Evolutionary conservation across 371 early-diverging fungal genomes (phyloP).

Genomic region (Mortierella sp.): DNA sequence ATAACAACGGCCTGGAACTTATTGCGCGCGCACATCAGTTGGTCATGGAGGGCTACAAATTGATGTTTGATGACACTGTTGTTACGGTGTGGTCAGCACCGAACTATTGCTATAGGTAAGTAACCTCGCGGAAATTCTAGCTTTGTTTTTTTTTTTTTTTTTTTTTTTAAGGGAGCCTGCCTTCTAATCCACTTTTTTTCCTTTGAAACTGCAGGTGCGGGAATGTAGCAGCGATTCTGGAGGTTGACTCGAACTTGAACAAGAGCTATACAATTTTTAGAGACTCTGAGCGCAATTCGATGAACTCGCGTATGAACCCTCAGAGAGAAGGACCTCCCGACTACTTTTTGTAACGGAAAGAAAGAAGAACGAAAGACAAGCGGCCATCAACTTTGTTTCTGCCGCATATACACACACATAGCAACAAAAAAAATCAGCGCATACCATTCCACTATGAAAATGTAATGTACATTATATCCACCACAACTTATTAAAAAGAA

Average conservation of each 20-base stretch:
- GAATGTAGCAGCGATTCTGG: conserved; percentile 98
- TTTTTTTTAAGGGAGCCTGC: not conserved
- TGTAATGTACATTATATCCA: no score
- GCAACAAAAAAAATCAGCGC: no score
- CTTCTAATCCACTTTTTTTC: not conserved
- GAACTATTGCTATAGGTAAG: conserved; percentile 96
- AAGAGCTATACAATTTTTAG: conserved; percentile 84
- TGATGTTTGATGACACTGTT: conserved; percentile 94
- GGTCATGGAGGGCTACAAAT: conserved; percentile 98
- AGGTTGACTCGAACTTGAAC: conserved; percentile 93
- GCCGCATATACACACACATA: no score
- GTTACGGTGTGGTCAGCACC: conserved; percentile 99
- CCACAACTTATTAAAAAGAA: no score
- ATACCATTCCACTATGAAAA: no score
- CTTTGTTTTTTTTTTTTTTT: not conserved
- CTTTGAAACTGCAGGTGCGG: conserved; percentile 80
- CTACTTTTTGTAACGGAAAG: conserved; percentile 80
- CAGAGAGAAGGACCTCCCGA: conserved; percentile 88
- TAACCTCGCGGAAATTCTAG: not conserved
- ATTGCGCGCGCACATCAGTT: conserved; percentile 99
- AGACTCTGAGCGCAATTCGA: conserved; percentile 83
- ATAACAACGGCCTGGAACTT: conserved; percentile 90
- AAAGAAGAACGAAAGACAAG: no score
- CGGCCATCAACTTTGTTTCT: no score
- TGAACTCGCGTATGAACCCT: conserved; percentile 29